These are phyloP conservation scores for Leccinum rimulosum DNA, from an alignment of 768 basidiomycete genomes.

Conservation along the genomic window DNA sequence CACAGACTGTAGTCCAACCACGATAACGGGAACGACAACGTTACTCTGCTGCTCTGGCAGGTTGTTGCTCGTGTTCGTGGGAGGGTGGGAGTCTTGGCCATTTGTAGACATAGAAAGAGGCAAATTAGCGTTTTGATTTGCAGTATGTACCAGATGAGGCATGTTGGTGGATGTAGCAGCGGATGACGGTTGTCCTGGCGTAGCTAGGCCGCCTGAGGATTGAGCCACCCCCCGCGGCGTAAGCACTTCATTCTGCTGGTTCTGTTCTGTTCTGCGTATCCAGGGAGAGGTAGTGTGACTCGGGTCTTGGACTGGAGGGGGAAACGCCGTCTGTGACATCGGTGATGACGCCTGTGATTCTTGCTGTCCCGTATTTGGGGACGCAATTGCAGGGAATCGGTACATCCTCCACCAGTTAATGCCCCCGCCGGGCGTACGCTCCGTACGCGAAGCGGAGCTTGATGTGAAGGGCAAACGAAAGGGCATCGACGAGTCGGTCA, in stretches of 20 bases:
- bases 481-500: slow-evolving; percentile 26
- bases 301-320: slow-evolving; percentile 19
- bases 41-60: slow-evolving; percentile 30
- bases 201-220: slow-evolving; percentile 13
- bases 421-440: slow-evolving; percentile 40
- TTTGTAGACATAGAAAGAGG: slow-evolving; percentile 4
- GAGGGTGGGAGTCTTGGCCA: slow-evolving; percentile 15
- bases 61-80: slow-evolving; percentile 18
- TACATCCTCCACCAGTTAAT: slow-evolving; percentile 85
- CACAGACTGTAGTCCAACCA: slow-evolving; percentile 80
- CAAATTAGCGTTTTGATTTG: slow-evolving; percentile 8
- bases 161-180: slow-evolving; percentile 17
- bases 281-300: slow-evolving; percentile 17
- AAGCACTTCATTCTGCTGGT: slow-evolving; percentile 21
- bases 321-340: slow-evolving; percentile 27
- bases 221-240: slow-evolving; percentile 14
- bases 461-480: slow-evolving; percentile 29
- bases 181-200: slow-evolving; percentile 6
- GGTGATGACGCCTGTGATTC: slow-evolving; percentile 16
- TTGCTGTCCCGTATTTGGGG: slow-evolving; percentile 30
- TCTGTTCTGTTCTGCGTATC: slow-evolving; percentile 14
- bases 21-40: slow-evolving; percentile 76
- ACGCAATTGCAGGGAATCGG: slow-evolving; percentile 69
- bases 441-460: slow-evolving; percentile 34
- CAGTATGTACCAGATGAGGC: slow-evolving; percentile 15